Evolutionary conservation across 345 rosid species (phyloP), one percentile per base, ranked within the genome.

Genomic region (Gossypium bickii): DNA sequence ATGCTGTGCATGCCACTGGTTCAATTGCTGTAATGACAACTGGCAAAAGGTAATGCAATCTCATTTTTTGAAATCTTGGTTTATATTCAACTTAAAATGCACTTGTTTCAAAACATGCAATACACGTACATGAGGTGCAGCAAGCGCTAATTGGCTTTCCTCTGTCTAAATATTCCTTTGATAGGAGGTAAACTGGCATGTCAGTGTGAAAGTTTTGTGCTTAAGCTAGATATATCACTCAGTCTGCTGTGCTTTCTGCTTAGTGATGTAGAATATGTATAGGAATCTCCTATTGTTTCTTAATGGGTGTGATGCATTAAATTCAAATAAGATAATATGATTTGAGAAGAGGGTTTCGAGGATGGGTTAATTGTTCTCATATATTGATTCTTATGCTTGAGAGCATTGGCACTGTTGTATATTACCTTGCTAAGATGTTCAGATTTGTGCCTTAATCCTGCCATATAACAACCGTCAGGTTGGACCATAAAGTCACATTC

Each of bases 11-110:
- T 90, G 97, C 75, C 49, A 77, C 78, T 90, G 93, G 90, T 88
- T 89, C 78, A 78, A 75, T 88, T 96, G 95, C 85, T 96, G 99
- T 82, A 92, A 92, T 81, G 91, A 93, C 85, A 96, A 87, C 82
- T 96, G 98, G 98, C 97, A 93, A 80, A 93, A 90, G 98, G 99
- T 96, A 87, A 83, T 70, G 72, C 45, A 48, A 71, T 25, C 66
- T 67, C 76, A 49, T 75, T 61, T 44, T 34, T 18, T 41, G 17
- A 69, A 65, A 68, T 24, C 47, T 51, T n/a, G n/a, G 71, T n/a
- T 67, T 20, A 29, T 73, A 12, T 11, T 64, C 69, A 41, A 17
- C 7, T 29, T 43, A 59, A 64, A 45, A 72, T 44, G 58, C 67
- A 7, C 43, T 73, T 61, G 44, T 48, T 72, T 73, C 64, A 41